These are phyloP conservation scores for Trichosporon sp. DNA, from an alignment of 1,284 basidiomycete species.

Conservation along the genomic window DNA sequence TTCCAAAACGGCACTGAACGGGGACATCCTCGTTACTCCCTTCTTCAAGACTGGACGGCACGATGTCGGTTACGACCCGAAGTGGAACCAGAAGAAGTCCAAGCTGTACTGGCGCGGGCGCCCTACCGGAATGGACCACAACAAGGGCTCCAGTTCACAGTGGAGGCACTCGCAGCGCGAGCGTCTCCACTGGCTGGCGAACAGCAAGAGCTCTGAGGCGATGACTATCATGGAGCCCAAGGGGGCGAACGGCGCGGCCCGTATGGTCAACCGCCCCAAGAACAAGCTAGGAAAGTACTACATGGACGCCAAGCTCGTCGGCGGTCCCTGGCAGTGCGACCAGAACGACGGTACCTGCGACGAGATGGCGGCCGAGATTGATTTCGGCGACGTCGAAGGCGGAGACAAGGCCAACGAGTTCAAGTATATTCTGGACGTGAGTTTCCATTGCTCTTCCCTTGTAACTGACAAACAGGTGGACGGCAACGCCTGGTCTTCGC, in stretches of 20 bases:
- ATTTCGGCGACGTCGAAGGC: conserved; percentile 42
- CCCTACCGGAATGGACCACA: conserved; percentile 45
- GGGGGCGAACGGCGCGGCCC: conserved; percentile 37
- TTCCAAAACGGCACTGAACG: conserved; percentile 46
- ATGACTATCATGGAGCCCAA: conserved; percentile 37
- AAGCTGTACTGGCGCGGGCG: conserved; percentile 51
- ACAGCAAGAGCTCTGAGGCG: conserved; percentile 31
- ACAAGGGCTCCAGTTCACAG: conserved; percentile 38
- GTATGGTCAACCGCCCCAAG: conserved; percentile 29
- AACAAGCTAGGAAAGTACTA: conserved; percentile 43
- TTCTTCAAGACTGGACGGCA: conserved; percentile 44
- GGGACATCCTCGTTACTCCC: conserved; percentile 50
- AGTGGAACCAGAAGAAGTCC: conserved; percentile 44
- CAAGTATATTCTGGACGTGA: conserved; percentile 50
- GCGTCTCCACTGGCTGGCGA: conserved; percentile 47
- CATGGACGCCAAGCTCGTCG: conserved; percentile 47
- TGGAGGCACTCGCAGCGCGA: conserved; percentile 49
- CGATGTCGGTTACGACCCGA: conserved; percentile 46
- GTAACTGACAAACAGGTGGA: conserved; percentile 28
- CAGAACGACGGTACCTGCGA: conserved; percentile 47
- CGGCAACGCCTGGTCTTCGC: conserved; percentile 50
- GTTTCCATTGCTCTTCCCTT: not conserved
- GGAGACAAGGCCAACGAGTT: conserved; percentile 45
- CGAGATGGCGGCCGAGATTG: conserved; percentile 46
- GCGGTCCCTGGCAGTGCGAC: conserved; percentile 48